phyloP scores from a whole-genome alignment of 306 rosid genomes.

The Benincasa hispida region DNA sequence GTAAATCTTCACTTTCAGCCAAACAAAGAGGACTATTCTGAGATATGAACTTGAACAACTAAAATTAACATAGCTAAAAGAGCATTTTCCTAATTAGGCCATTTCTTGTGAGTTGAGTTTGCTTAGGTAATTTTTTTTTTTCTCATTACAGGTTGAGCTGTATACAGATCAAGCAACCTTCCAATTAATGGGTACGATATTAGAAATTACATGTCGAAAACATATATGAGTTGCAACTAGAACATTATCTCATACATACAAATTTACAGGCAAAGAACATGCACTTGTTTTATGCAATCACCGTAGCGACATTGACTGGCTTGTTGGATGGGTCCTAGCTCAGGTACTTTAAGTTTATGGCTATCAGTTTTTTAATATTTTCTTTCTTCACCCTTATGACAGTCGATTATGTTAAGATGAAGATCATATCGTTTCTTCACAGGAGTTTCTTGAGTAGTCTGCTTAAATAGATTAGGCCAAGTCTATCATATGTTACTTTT shows the following conservation, averaged over 20 bases:
- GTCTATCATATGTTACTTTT: not conserved
- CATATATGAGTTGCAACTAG: not conserved
- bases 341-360: slow-evolving; percentile 43
- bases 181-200: slow-evolving; percentile 47
- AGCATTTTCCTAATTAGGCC: not conserved
- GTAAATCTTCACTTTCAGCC: too few species aligned
- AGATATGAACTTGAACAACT: not conserved
- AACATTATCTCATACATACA: slow-evolving; percentile 3
- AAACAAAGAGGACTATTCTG: too few species aligned
- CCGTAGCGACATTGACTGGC: slow-evolving; percentile 95
- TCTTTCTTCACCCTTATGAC: not conserved
- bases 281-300: slow-evolving; percentile 83
- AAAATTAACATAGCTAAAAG: not conserved
- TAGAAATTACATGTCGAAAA: not conserved
- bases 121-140: not conserved
- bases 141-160: slow-evolving; percentile 52
- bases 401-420: not conserved
- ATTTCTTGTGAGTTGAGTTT: not conserved
- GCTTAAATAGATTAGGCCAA: not conserved
- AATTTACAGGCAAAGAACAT: slow-evolving; percentile 55
- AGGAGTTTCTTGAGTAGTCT: not conserved
- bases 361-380: not conserved
- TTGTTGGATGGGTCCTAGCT: slow-evolving; percentile 80
- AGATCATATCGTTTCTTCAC: not conserved
- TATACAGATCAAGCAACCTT: slow-evolving; percentile 53